Evolutionary conservation across 2,329 filamentous ascomycete genomes (phyloP), one percentile per base, ranked within the genome.

Genomic region (Septoria petroselini): DNA sequence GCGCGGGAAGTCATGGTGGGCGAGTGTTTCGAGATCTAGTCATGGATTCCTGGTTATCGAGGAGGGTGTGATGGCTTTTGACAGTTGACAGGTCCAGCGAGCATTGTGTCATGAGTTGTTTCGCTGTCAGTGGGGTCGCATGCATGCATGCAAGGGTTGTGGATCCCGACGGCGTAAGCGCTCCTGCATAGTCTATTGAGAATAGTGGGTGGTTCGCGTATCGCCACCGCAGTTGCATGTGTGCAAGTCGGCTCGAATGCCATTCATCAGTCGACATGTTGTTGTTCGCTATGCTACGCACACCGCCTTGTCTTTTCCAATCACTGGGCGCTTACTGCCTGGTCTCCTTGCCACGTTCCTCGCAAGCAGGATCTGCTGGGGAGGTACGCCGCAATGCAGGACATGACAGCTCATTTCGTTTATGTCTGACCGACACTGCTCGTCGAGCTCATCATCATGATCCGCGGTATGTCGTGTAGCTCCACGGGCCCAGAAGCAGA

Each of bases 401-500:
- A 8, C 4, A 11, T 7, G 8, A 17, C 23, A 30, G 12, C 8
- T 41, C 39, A 29, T 31, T 7, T 0, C 17, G 8, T 18, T 30
- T 14, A 29, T 29, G 12, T 12, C 27, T 9, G 23, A 27, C 23
- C 23, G 23, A 27, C 23, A 9, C 5, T 27, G 5, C 23, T 27
- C 23, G 23, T 27, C 9, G 30, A 23, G 27, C 59, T 73, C 72
- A 89, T 67, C 84, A 88, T 12, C 88, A 89, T 67, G 84, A 88
- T 12, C 88, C 88, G 40, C 88, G 75, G 70, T 93, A 93, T 7
- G 87, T 91, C 33, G 85, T 86, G 71, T 89, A 93, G 66, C 84
- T 86, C 71, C 84, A 91, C 23, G 87, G 87, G 57, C 84, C 83
- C 71, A 91, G 68, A 67, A 93, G 65, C 64, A 93, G 69, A 37